Base-by-base conservation (phyloP, 768 basidiomycete genomes). In the Leccinellum albellum region DNA sequence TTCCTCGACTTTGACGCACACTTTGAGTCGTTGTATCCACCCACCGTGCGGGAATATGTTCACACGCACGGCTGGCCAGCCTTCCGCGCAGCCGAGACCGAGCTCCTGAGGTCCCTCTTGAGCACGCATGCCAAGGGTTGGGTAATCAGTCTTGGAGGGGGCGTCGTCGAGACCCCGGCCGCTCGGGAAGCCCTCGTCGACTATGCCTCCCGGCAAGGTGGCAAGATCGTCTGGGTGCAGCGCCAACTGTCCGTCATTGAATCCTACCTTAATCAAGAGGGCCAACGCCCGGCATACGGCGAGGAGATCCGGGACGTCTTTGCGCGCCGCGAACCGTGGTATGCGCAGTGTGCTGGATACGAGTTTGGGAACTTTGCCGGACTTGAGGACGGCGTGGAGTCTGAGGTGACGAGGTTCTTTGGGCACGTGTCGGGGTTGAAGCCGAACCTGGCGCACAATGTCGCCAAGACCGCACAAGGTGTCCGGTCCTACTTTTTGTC, bases 81-180 rank as follows among this genome's bases (percentile, higher is more conserved):
- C 4, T 99, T 99, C 83, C 87, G 97, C 17, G 77, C 73, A 15
- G 88, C 86, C 1, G 97, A 99, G 73, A 75, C 82, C 0, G 80
- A 76, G 9, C 78, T 88, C 51, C 78, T 98, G 12, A 73, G 81
- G 29, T 83, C 90, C 40, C 78, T 97, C 40, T 76, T 96, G 40
- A 65, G 72, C 17, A 75, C 78, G 13, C 77, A 82, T 51, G 74
- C 79, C 42, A 74, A 79, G 5, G 75, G 78, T 0, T 85, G 93
- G 71, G 79, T 98, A 53, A 83, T 98, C 70, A 93, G 90, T 61
- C 84, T 97, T 20, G 96, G 97, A 3, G 97, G 97, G 4, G 96
- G 96, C 1, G 86, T 98, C 56, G 92, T 98, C 29, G 96, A 99
- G 73, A 90, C 86, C 0, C 79, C 86, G 1, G 80, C 77, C 42